Evolutionary conservation across 1,284 basidiomycete species (phyloP).

Genomic region (Papiliotrema terrestris): DNA sequence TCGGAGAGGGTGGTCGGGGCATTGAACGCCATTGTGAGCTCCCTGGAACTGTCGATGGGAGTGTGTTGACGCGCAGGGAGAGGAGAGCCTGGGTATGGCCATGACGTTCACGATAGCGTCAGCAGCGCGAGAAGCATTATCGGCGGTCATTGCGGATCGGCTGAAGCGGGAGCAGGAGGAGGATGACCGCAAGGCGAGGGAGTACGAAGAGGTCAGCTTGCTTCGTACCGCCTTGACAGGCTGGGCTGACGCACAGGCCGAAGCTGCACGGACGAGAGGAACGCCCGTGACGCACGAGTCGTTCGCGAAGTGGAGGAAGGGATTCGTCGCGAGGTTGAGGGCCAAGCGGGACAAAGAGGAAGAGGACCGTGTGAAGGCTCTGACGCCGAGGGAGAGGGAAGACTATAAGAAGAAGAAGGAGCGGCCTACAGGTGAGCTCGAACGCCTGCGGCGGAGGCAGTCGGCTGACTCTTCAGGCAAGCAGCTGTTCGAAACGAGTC

Average conservation of each 20-base stretch:
- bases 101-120: conserved; percentile 96
- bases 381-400: conserved; percentile 82
- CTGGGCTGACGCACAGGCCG: conserved; percentile 57
- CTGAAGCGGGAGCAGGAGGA: conserved; percentile 59
- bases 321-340: conserved; percentile 68
- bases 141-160: conserved; percentile 60
- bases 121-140: conserved; percentile 75
- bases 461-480: conserved; percentile 57
- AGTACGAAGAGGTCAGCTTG: conserved; percentile 66
- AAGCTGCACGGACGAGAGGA: conserved; percentile 81
- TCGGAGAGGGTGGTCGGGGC: conserved; percentile 63
- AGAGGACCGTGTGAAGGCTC: conserved; percentile 71
- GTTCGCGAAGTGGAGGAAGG: conserved; percentile 75
- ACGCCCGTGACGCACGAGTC: conserved; percentile 80
- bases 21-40: conserved; percentile 62
- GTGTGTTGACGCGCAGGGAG: conserved; percentile 56
- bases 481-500: conserved; percentile 80
- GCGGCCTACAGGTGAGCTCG: conserved; percentile 64
- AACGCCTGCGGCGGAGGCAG: not conserved
- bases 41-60: not conserved
- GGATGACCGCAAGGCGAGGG: conserved; percentile 67
- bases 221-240: not conserved
- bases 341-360: conserved; percentile 65
- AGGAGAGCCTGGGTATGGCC: conserved; percentile 91
- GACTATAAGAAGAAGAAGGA: conserved; percentile 67